Evolutionary conservation across 2,329 filamentous ascomycete species (phyloP), one percentile per base, ranked within the genome.

Genomic region (Magnaporthiopsis poae): DNA sequence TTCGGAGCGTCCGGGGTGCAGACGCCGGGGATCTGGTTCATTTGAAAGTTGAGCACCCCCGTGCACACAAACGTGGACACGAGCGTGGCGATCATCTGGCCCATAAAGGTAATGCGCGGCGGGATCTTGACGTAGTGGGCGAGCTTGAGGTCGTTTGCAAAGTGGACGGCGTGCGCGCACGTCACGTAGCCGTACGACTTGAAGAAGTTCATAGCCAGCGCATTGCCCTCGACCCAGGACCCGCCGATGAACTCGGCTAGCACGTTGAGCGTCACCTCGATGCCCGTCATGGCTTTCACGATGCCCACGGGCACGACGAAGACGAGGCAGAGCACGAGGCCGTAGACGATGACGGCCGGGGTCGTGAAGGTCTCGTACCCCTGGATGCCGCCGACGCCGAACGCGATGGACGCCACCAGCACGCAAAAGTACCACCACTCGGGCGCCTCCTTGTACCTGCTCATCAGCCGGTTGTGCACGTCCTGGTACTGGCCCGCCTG

Each of bases 171-270:
- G 5, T 72, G 66, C 5, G 39, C 61, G 46, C 46, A 61, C 52
- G 61, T 60, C 15, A 64, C 71, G 68, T n/a, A 66, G 25, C 69
- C 66, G 29, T 68, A 69, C 35, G 65, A 36, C 75, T 84, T 84
- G 78, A 84, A 83, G 70, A 79, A 82, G 74, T 82, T 84, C 80
- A 84, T 83, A 64, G 80, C 80, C 65, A 83, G 71, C 0, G 81
- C 80, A 65, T 83, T 82, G 36, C 82, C 82, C 35, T 80, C 78
- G 12, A 82, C 79, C 69, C 76, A 79, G 5, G 79, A 80, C n/a
- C 82, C 82, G 65, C 80, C 82, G 60, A 84, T 81, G 60, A 84
- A 81, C 72, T 84, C 81, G 59, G 82, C 80, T 9, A 85, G 74
- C 4, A 84, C 82, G 70, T 84, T 83, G 59, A 84, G 76, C 2